Base-by-base conservation (phyloP, 768 basidiomycete genomes). In the Lenzites betulinus region DNA sequence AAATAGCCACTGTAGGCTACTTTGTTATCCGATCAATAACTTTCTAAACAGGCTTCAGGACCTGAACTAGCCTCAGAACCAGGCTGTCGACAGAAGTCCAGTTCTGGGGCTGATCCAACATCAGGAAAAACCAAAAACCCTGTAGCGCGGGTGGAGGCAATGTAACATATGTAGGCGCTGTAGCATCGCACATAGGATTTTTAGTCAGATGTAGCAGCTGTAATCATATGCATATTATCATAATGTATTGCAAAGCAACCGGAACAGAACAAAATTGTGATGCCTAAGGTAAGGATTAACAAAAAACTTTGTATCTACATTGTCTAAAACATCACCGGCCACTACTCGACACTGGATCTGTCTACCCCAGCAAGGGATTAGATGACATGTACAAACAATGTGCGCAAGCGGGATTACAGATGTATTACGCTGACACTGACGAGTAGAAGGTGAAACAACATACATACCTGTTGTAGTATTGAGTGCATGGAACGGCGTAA, bases 341-440 rank as follows among this genome's bases (percentile, higher is more conserved):
- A 36, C 22, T 35, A 16, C 33, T 5, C 12, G 13, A 11, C 23
- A 20, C 18, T 58, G 36, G 3, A 42, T 18, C 5, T 38, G 18
- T 20, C 20, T 15, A 5, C 56, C 56, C 30, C 30, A 58, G 8
- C 30, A 7, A 3, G 56, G 56, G 16, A 50, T 38, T 1, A 58
- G 47, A 42, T 58, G 47, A 30, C 56, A 58, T 4, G 18, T 49
- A 8, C 47, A 47, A 2, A 50, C 47, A 22, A 58, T 36, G n/a
- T 20, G 6, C 4, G 33, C 18, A 18, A 49, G 11, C 2, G 46
- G 30, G 1, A 58, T 49, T 33, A 58, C 30, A 20, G 18, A 30
- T 5, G 35, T n/a, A 23, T 50, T 25, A 3, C 30, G 56, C 1
- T 5, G 22, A 28, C 49, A 18, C 11, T 25, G 11, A 3, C 47